Conservation (phyloP, 176 grass and related monocot species). For the Aegilops tauschii region DNA sequence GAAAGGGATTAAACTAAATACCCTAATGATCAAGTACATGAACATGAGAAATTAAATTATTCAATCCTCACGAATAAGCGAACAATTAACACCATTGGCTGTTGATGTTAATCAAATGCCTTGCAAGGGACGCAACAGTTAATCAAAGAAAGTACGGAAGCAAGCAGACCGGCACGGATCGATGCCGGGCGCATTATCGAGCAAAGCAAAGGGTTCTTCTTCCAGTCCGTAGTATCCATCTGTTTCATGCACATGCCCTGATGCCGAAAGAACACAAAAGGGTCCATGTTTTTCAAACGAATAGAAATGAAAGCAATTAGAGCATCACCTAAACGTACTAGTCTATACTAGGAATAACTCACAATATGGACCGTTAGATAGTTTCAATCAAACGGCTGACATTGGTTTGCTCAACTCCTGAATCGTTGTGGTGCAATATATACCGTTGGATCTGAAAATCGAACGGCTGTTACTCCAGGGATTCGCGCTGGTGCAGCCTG, state of each 20-base stretch:
- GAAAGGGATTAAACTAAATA: neutral
- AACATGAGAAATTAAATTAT: neutral
- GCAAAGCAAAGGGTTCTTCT: neutral
- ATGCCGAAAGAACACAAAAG: neutral
- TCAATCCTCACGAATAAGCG: neutral
- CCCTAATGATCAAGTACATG: neutral
- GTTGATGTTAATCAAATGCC: constrained; percentile 24
- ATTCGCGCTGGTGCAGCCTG: no score
- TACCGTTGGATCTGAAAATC: no score
- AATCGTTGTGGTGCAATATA: no score
- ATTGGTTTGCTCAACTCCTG: no score
- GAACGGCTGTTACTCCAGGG: no score
- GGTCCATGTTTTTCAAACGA: neutral
- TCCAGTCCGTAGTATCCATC: neutral
- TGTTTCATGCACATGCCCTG: constrained; percentile 1
- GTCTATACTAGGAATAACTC: no score
- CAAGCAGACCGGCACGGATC: no score
- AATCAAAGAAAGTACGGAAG: neutral
- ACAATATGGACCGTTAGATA: no score
- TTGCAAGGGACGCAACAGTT: constrained; percentile 33
- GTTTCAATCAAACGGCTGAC: no score
- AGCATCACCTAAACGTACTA: neutral
- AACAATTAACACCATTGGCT: neutral
- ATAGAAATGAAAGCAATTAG: neutral
- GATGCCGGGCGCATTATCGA: constrained; percentile 6